Conservation (phyloP, 768 basidiomycete genomes). For the Lactifluus pinguis region DNA sequence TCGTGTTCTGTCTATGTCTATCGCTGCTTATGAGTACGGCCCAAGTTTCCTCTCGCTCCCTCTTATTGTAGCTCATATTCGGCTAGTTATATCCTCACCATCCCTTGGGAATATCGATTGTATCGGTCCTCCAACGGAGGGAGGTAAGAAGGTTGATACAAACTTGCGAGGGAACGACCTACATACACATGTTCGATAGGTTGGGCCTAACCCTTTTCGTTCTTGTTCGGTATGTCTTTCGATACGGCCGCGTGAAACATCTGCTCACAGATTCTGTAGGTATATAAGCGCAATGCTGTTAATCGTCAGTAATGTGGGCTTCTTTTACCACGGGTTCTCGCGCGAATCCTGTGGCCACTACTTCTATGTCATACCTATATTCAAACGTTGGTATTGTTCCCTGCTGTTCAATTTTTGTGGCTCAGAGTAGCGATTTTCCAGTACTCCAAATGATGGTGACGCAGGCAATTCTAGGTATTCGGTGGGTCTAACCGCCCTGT, state of each 20-base stretch:
- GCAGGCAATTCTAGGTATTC: conserved; percentile 52
- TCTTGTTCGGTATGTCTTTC: conserved; percentile 3
- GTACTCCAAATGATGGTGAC: conserved; percentile 57
- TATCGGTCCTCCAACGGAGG: neutral
- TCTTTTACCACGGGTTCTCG: conserved; percentile 45
- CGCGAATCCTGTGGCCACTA: conserved; percentile 36
- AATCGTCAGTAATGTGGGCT: conserved; percentile 48
- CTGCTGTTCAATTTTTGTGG: neutral
- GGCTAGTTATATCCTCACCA: conserved; percentile 10
- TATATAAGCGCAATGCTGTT: conserved; percentile 39
- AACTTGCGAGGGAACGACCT: neutral
- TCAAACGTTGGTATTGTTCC: conserved; percentile 42
- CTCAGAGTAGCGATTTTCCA: conserved; percentile 20
- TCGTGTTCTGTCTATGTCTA: conserved; percentile 4
- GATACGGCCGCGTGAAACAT: neutral
- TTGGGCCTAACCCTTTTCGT: conserved; percentile 4
- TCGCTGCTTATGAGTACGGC: conserved; percentile 15
- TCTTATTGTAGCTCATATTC: neutral
- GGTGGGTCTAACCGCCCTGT: conserved; percentile 29
- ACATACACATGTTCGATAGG: neutral
- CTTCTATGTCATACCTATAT: conserved; percentile 43
- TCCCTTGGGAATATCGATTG: conserved; percentile 14
- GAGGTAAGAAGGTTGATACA: neutral
- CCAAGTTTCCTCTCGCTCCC: neutral
- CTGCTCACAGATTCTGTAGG: conserved; percentile 23